Base-by-base conservation (phyloP, 2,329 filamentous ascomycete species). In the Coniella lustricola region DNA sequence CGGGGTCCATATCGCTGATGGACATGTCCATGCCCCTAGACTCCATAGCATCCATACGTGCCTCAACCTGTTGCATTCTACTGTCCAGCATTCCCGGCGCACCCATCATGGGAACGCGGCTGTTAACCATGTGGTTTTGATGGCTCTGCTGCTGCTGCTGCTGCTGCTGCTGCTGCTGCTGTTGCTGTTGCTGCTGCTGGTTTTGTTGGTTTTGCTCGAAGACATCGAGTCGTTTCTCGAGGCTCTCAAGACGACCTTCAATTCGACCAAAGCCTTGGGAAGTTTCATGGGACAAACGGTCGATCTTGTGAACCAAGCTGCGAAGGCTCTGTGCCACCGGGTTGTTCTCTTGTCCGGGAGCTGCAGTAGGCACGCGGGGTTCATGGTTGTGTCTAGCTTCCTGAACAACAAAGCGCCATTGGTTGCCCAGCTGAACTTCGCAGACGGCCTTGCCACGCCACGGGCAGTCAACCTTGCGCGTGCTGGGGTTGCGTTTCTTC, bases 361-460 rank as follows among this genome's bases (percentile, higher is more conserved):
- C 69, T 32, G 73, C 74, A 16, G 75, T 72, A 8, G 75, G 70
- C 43, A 78, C 65, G 51, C 78, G 75, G 29, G 78, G 74, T 56
- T 81, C 78, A 59, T 82, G 78, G 61, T 82, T 82, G 59, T 82
- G 78, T 13, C 76, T 69, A n/a, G 70, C 62, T 49, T 80, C 76
- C 52, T 81, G 78, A 10, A 82, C 73, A 7, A 74, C 75, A 54
- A 82, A 82, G n/a, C 78, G 75, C 78, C 78, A 82, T 62, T 81
- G 77, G 53, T 81, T 79, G 36, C 74, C 74, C 10, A 82, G 67
- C 60, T 80, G 77, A 7, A 82, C 78, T 59, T 82, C 78, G 54
- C 78, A 82, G 18, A 82, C 78, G 20, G 78, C 78, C 65, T 82
- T 82, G 48, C 78, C 78, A 45, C 77, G 75, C 67, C 79, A 82